phyloP scores from a whole-genome alignment of 331 rosid species.

The Dryas integrifolia region DNA sequence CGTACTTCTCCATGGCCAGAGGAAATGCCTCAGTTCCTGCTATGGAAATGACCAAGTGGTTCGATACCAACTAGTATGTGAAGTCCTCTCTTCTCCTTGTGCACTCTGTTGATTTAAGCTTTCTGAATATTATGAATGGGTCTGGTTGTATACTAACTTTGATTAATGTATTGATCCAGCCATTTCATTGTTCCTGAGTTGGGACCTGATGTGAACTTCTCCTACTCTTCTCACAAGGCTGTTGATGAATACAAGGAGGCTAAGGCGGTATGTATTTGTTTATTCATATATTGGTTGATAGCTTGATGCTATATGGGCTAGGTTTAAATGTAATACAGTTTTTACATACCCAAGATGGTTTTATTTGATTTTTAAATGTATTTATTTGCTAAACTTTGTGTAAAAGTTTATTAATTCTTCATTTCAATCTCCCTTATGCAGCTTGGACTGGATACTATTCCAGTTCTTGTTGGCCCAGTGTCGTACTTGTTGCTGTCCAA shows the following conservation, averaged over 20 bases:
- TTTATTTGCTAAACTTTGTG: background rate
- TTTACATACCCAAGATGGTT: background rate
- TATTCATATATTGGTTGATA: background rate
- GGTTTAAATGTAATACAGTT: too few species aligned
- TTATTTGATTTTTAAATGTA: background rate
- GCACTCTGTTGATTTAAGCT: background rate
- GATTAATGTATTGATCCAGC: conserved; percentile 44
- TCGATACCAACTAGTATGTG: conserved; percentile 98
- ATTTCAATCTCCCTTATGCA: conserved; percentile 32
- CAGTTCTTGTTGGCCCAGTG: conserved; percentile 90
- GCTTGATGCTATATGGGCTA: background rate
- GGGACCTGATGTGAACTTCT: conserved; percentile 82
- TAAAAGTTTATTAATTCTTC: background rate
- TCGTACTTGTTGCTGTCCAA: conserved; percentile 92
- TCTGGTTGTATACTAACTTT: conserved; percentile 15
- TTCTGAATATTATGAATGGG: background rate
- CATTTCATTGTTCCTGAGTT: conserved; percentile 96
- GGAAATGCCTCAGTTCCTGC: conserved; percentile 97
- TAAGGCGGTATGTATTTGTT: conserved; percentile 66
- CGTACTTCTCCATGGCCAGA: conserved; percentile 96
- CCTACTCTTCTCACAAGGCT: conserved; percentile 95
- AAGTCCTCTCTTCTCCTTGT: background rate
- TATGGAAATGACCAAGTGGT: conserved; percentile 99
- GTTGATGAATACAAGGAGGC: conserved; percentile 96
- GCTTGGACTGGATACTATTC: conserved; percentile 88